phyloP scores from a whole-genome alignment of 352 stramenopile genomes.

The Halophytophthora polymorphica region DNA sequence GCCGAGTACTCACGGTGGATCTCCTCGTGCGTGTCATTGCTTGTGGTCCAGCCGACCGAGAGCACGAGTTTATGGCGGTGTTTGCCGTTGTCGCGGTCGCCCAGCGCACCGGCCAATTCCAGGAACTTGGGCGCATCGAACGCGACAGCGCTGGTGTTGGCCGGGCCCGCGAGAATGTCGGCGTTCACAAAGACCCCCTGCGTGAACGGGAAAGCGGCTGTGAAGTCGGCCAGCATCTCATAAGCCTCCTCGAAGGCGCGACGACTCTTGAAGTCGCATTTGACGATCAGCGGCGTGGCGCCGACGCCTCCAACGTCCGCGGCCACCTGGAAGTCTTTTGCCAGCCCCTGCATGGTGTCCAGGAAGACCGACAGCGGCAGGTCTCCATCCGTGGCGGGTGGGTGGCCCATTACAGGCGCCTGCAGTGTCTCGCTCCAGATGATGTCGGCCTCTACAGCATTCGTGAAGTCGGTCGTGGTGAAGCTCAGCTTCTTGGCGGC shows the following conservation, averaged over 20 bases:
- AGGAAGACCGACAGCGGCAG: constrained; percentile 48
- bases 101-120: constrained; percentile 30
- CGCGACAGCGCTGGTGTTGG: constrained; percentile 28
- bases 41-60: constrained; percentile 70
- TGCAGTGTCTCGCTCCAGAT: constrained; percentile 58
- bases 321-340: constrained; percentile 11
- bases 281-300: constrained; percentile 56
- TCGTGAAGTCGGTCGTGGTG: constrained; percentile 27
- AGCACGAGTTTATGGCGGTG: constrained; percentile 66
- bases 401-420: constrained; percentile 61
- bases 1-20: constrained; percentile 44
- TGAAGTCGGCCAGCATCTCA: constrained; percentile 32
- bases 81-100: constrained; percentile 14
- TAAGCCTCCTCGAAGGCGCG: constrained; percentile 37
- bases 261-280: constrained; percentile 71
- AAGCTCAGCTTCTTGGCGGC: constrained; percentile 17
- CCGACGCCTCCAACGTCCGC: not conserved
- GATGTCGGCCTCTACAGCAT: constrained; percentile 70
- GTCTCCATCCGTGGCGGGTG: constrained; percentile 50
- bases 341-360: constrained; percentile 39
- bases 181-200: constrained; percentile 66
- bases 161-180: constrained; percentile 59
- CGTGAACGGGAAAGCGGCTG: constrained; percentile 42
- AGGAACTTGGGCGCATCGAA: constrained; percentile 57
- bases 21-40: constrained; percentile 51